Evolutionary conservation across 2,329 filamentous ascomycete species (phyloP), one percentile per base, ranked within the genome.

Genomic region (Teratosphaeria viscida): DNA sequence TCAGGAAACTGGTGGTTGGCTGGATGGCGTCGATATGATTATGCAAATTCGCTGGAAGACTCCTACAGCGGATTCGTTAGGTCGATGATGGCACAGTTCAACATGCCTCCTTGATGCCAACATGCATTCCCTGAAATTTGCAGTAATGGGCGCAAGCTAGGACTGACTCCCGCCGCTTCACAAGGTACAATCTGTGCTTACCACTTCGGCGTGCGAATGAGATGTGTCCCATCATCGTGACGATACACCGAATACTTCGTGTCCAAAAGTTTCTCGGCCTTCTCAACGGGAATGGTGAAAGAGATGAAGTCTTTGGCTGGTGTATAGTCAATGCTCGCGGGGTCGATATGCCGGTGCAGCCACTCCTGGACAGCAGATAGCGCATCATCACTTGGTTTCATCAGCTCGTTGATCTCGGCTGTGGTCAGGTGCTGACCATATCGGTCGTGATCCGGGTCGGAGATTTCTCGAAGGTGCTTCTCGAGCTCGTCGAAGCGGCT

Each of bases 11-110:
- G 16, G 78, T 84, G 0, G 82, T 84, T 3, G 82, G 82, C 67
- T 84, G 81, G 26, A 84, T 79, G 19, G 79, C 77, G 63, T 82
- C 80, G 59, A 88, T 77, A 65, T 83, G 76, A 43, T 75, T 66
- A 57, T 78, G 76, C 11, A 88, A 70, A 0, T 77, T 71, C 55
- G 75, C 75, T 0, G 85, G 86, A 1, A 88, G 52, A 53, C 23
- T 32, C 49, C 57, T 57, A n/a, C 23, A 19, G 16, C 8, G 43
- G n/a, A n/a, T 1, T 23, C 7, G 43, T 49, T n/a, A 49, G 43
- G 23, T 32, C 29, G 29, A 32, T 32, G 7, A 5, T 32, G 29
- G 29, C 29, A 5, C 29, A 32, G 5, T 32, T 5, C 29, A 32
- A 32, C 29, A 5, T 32, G 29, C 29, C 29, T 32, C 29, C 29